Evolutionary conservation across 768 basidiomycete genomes (phyloP), one percentile per base, ranked within the genome.

Genomic region (Lanmaoa rubissima): DNA sequence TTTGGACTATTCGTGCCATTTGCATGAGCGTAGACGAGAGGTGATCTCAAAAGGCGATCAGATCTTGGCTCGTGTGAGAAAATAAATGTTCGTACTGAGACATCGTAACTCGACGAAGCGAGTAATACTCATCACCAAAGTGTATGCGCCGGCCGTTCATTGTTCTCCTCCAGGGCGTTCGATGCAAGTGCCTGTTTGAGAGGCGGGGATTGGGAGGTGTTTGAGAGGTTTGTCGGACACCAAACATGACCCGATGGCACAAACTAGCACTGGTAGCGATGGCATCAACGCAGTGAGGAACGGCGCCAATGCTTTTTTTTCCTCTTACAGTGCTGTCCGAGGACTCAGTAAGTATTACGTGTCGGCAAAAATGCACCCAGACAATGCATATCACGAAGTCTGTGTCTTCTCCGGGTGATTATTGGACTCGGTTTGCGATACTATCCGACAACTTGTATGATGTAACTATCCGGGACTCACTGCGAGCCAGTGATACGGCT

Each of bases 401-500:
- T 47, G 3, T 21, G 14, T 21, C 35, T 45, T 53, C 41, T 38
- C 19, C 45, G 41, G 41, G 51, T 35, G 19, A 8, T 41, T 16
- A 24, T 13, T 46, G 45, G 52, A 38, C 19, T 35, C 41, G 34
- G 49, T 44, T 51, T 41, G 12, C 24, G 14, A 43, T 24, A 16
- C 12, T 17, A 46, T 31, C 21, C 14, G 31, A 55, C 11, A 32
- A 16, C 13, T 7, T n/a, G 52, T 32, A 49, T 52, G 34, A 47
- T 40, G 43, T 50, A 35, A 24, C n/a, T 24, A 41, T 35, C 35
- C 44, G 50, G 48, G 53, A 41, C 36, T 34, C 42, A 32, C 31
- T 50, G 26, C 19, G 38, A 45, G 48, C 40, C 41, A 48, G 19
- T 36, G 47, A 55, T 55, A 36, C 39, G 40, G 58, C 28, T 50